These are phyloP conservation scores for Quercus engelmannii DNA, from an alignment of 306 rosid species.

Conservation along the genomic window DNA sequence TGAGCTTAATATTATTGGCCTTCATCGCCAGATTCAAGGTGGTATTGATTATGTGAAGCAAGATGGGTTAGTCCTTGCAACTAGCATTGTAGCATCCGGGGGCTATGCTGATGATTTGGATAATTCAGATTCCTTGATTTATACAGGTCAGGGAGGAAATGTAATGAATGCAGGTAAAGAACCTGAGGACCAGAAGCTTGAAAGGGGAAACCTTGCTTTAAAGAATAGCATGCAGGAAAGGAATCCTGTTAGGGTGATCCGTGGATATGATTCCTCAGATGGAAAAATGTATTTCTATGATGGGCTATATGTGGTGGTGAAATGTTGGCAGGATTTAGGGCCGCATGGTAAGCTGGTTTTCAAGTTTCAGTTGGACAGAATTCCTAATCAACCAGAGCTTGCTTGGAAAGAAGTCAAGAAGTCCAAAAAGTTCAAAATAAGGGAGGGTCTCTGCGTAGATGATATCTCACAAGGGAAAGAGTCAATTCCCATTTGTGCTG, in stretches of 20 bases:
- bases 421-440: conserved; percentile 59
- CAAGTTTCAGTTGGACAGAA: conserved; percentile 68
- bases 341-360: conserved; percentile 76
- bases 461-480: conserved; percentile 89
- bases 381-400: conserved; percentile 78
- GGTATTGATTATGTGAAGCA: conserved; percentile 78
- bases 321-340: conserved; percentile 77
- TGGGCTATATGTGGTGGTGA: conserved; percentile 71
- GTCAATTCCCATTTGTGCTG: conserved; percentile 63
- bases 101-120: conserved; percentile 74
- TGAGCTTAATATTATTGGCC: conserved; percentile 77
- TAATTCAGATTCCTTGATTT: conserved; percentile 62
- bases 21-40: conserved; percentile 72
- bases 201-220: conserved; percentile 91
- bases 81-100: conserved; percentile 85
- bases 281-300: conserved; percentile 77
- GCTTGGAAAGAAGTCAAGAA: conserved; percentile 78
- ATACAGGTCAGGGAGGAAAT: conserved; percentile 93
- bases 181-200: conserved; percentile 97
- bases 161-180: conserved; percentile 52
- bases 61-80: conserved; percentile 56
- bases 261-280: conserved; percentile 64
- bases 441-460: conserved; percentile 64
- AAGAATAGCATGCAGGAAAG: conserved; percentile 62
- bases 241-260: conserved; percentile 87